Base-by-base conservation (phyloP, 805 yeast species). In the Lachancea lanzarotensis region DNA sequence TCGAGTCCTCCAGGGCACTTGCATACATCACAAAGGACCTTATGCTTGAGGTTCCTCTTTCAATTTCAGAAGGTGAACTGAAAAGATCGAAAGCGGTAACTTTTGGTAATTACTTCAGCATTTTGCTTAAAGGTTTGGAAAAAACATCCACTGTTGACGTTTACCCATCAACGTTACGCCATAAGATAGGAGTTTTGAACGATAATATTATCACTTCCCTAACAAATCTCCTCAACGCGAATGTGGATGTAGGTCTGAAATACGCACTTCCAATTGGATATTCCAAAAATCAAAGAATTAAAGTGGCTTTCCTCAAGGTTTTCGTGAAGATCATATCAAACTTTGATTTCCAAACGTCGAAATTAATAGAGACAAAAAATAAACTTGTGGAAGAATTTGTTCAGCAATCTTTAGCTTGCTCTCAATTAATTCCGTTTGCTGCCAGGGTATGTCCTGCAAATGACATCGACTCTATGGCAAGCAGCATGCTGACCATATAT, bases 211-310 rank as follows among this genome's bases (percentile, higher is more conserved):
- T 86, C 43, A 66, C 70, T 18, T 79, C 85, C 17, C 68, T 87
- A 40, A 79, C 89, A 2, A 84, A 84, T 51, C 62, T 88, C 42
- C 69, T 88, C 38, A 80, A 77, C 52, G 74, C 86, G 3, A 88
- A 88, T 54, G 79, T 82, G 6, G 88, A 82, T 44, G 80, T 84
- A 19, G 95, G 95, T 7, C 67, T 88, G 54, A 79, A 78, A 42
- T 78, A 77, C 60, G 88, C 90, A 2, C 61, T 87, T 13, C 89
- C 93, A 0, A 73, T 87, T 59, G 93, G 95, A 0, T 85, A 80
- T 54, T 86, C 86, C 54, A 74, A 74, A 18, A 83, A 84, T 57
- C 62, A 67, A 12, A 73, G 79, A 43, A 80, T 86, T 25, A 69
- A 93, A 48, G 69, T 82, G 10, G 79, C 95, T 0, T 85, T 87